These are phyloP conservation scores for Arthroderma uncinatum DNA, from an alignment of 2,329 filamentous ascomycete genomes.

Conservation along the genomic window DNA sequence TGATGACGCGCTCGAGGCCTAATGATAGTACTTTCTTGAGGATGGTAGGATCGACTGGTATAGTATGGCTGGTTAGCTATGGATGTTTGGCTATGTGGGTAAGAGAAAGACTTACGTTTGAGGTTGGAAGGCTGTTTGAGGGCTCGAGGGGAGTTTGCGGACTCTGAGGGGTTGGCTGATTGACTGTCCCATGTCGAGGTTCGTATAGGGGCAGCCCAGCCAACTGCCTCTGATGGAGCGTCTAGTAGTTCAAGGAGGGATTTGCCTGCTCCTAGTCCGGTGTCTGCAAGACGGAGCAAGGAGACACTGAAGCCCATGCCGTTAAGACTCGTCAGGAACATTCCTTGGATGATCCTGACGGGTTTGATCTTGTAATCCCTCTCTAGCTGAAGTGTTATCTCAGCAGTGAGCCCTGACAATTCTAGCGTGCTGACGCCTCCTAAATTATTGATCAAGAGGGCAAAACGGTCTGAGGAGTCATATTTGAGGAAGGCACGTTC, in stretches of 20 bases:
- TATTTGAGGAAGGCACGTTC: conserved; percentile 54
- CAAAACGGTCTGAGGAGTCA: conserved; percentile 47
- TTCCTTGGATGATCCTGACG: conserved; percentile 51
- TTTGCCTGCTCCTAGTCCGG: conserved; percentile 43
- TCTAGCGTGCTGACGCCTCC: conserved; percentile 58
- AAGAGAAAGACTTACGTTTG: conserved; percentile 30
- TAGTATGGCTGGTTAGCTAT: neutral
- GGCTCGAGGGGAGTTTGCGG: conserved; percentile 26
- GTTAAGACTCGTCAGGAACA: conserved; percentile 62
- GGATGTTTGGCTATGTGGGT: conserved; percentile 13
- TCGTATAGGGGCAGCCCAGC: conserved; percentile 53
- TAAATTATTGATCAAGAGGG: conserved; percentile 58
- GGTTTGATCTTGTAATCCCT: conserved; percentile 50
- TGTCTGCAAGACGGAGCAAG: conserved; percentile 51
- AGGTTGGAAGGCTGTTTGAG: conserved; percentile 45
- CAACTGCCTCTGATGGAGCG: conserved; percentile 54
- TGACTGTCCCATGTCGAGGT: conserved; percentile 48
- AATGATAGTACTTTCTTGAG: conserved; percentile 44
- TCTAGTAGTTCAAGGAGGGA: conserved; percentile 56
- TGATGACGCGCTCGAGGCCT: conserved; percentile 49
- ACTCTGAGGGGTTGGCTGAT: conserved; percentile 31
- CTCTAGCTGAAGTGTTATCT: conserved; percentile 51
- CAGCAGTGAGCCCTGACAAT: conserved; percentile 55
- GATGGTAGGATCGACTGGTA: conserved; percentile 10
- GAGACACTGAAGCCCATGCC: conserved; percentile 61